Evolutionary conservation across 2,329 filamentous ascomycete genomes (phyloP).

Genomic region (Elsinoe arachidis): DNA sequence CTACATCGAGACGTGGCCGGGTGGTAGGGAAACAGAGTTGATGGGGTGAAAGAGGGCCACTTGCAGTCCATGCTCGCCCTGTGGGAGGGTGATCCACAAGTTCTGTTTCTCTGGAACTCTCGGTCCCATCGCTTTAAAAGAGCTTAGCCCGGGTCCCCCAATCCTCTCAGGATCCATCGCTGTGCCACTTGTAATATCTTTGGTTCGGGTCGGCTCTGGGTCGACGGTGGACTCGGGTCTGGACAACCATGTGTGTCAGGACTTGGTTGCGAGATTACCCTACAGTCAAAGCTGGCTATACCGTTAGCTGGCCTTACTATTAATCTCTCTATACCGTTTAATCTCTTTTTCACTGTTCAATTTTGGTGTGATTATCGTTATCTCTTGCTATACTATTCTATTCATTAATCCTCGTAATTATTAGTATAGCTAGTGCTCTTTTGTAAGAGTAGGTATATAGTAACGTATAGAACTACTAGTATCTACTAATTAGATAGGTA

Average conservation of each 20-base stretch:
- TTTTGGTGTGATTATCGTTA: no score
- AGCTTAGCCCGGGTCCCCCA: constrained; percentile 3
- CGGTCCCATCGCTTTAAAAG: background rate
- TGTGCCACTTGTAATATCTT: background rate
- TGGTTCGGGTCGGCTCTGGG: background rate
- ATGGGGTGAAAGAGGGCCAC: background rate
- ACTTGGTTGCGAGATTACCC: background rate
- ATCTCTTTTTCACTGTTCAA: no score
- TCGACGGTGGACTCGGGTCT: background rate
- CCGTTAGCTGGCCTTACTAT: no score
- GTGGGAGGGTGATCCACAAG: background rate
- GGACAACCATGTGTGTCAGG: background rate
- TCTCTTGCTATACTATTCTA: no score
- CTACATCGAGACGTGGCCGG: constrained; percentile 1
- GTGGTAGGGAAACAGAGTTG: background rate
- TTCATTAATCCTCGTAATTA: no score
- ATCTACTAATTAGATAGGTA: no score
- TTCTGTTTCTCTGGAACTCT: constrained; percentile 10
- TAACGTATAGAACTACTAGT: no score
- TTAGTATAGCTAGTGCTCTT: no score
- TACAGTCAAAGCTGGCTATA: no score
- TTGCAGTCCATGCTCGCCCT: background rate
- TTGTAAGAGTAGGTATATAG: no score
- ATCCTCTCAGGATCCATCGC: background rate
- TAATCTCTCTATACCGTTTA: no score